Conservation (phyloP, 78 protist species). For the Emiliania huxleyi region DNA sequence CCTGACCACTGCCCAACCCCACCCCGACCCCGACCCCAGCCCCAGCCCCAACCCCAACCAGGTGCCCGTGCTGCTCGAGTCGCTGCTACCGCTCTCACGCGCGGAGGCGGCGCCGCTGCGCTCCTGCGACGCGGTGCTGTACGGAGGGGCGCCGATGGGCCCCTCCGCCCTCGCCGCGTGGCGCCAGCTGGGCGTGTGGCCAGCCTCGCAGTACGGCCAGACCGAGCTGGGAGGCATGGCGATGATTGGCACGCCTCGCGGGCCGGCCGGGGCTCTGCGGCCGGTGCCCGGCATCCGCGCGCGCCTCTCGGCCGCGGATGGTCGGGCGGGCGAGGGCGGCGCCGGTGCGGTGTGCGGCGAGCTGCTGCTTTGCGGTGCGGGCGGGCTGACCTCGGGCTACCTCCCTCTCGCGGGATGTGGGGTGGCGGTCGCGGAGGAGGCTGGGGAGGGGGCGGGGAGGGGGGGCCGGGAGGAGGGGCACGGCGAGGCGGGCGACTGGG, state of each 20-base stretch:
- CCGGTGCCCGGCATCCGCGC: background rate
- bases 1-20: too few relatives aligned
- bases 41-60: too few relatives aligned
- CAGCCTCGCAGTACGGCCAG: background rate
- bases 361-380: background rate
- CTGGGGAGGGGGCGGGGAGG: background rate
- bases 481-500: background rate
- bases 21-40: too few relatives aligned
- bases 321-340: background rate
- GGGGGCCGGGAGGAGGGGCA: background rate
- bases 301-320: background rate
- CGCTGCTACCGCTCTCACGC: background rate
- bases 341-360: background rate
- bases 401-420: background rate
- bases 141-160: background rate
- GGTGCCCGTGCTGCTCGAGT: background rate
- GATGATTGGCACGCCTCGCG: background rate
- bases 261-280: background rate
- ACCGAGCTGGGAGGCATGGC: background rate
- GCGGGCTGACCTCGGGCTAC: background rate
- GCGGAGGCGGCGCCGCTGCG: background rate
- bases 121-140: background rate
- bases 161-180: background rate
- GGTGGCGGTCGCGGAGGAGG: too few relatives aligned
- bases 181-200: background rate